These are phyloP conservation scores for Candida namnaoensis DNA, from an alignment of 805 yeast species.

Conservation along the genomic window DNA sequence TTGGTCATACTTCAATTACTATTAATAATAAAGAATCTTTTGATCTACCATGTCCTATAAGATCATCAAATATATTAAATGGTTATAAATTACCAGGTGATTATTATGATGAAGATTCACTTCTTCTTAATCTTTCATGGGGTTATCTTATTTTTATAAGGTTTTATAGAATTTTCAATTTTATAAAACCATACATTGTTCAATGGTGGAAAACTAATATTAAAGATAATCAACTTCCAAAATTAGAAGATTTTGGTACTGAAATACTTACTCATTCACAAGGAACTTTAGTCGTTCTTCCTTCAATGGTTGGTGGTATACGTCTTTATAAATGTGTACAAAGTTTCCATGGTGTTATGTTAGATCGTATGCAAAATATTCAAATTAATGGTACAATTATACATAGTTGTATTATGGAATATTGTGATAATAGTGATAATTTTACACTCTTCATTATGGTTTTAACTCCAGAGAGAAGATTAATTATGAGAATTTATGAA, in stretches of 20 bases:
- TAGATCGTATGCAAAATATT: constrained; percentile 29
- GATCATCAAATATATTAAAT: constrained; percentile 9
- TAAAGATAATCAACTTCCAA: constrained; percentile 3
- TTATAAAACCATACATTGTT: constrained; percentile 30
- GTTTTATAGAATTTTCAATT: constrained; percentile 17
- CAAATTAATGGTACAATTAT: constrained; percentile 31
- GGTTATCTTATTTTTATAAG: constrained; percentile 30
- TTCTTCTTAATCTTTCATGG: constrained; percentile 29
- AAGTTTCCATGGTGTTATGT: constrained; percentile 27
- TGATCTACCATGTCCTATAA: constrained; percentile 7
- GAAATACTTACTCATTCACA: constrained; percentile 25
- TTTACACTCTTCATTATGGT: constrained; percentile 26
- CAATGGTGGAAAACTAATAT: constrained; percentile 38
- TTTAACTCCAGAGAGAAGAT: constrained; percentile 27
- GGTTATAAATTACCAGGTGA: constrained; percentile 7
- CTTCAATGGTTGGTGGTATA: constrained; percentile 26
- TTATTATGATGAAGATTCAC: constrained; percentile 22
- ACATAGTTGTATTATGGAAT: constrained; percentile 33
- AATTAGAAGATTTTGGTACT: constrained; percentile 15
- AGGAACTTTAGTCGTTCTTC: constrained; percentile 29
- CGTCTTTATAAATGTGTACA: constrained; percentile 28
- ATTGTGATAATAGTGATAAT: constrained; percentile 16
- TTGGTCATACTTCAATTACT: constrained; percentile 8
- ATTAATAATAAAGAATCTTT: constrained; percentile 6
- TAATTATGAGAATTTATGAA: constrained; percentile 27